phyloP scores from a whole-genome alignment of 108 stramenopile species.

The Nitzschia sp. region DNA sequence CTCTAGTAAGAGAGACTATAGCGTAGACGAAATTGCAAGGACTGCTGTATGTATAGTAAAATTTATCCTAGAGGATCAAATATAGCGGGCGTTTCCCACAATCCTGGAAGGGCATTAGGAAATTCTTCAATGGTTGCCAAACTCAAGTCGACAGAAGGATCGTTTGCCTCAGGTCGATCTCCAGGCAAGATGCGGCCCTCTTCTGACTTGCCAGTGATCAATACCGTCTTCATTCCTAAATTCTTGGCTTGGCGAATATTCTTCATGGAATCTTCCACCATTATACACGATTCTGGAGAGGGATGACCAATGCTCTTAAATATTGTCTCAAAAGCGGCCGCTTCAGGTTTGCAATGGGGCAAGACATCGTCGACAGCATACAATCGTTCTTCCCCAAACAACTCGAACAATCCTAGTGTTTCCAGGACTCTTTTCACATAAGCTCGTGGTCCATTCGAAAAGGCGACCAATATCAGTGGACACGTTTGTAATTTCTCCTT shows the following conservation, averaged over 20 bases:
- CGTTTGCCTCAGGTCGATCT: conserved; percentile 52
- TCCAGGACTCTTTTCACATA: conserved; percentile 65
- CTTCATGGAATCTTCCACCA: conserved; percentile 91
- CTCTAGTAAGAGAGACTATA: no score
- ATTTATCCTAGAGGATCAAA: conserved; percentile 57
- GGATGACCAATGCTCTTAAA: conserved; percentile 43
- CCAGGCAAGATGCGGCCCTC: conserved; percentile 46
- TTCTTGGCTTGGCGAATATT: conserved; percentile 71
- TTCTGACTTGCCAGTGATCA: conserved; percentile 63
- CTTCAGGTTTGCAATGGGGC: conserved; percentile 85
- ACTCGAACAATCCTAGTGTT: conserved; percentile 49
- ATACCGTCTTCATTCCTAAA: conserved; percentile 76
- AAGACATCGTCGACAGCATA: conserved; percentile 84
- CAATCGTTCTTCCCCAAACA: conserved; percentile 60
- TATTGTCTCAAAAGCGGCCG: conserved; percentile 65
- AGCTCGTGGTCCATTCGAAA: conserved; percentile 75
- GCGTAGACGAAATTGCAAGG: no score
- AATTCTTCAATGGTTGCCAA: conserved; percentile 65
- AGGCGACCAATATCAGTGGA: conserved; percentile 54
- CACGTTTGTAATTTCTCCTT: conserved; percentile 40
- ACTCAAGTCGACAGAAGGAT: conserved; percentile 68
- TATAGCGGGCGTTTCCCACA: conserved; percentile 52
- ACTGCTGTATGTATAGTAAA: no score
- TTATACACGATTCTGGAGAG: conserved; percentile 58
- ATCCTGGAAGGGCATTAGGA: conserved; percentile 35